phyloP scores from a whole-genome alignment of 2,329 filamentous ascomycete species.

The Colletotrichum somersetense region DNA sequence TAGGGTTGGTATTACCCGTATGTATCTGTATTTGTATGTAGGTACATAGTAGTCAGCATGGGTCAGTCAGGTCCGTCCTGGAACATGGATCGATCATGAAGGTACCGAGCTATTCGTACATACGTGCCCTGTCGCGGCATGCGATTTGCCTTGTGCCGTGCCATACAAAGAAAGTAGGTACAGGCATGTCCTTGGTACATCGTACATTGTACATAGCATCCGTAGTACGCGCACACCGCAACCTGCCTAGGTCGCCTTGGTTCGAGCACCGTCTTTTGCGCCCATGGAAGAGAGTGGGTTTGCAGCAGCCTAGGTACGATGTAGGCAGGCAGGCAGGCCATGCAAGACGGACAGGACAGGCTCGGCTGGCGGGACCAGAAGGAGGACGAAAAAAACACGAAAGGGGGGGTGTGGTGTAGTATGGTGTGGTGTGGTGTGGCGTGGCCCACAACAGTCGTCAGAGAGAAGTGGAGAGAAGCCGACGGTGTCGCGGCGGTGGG shows the following conservation, averaged over 20 bases:
- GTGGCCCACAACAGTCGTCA: slow-evolving; percentile 32
- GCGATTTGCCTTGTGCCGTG: neutral
- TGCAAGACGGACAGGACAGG: slow-evolving; percentile 14
- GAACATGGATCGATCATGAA: slow-evolving; percentile 9
- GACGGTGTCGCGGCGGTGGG: slow-evolving; percentile 12
- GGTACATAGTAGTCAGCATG: no score
- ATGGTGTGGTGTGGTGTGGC: no score
- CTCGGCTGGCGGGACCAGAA: slow-evolving; percentile 21
- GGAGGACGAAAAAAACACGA: slow-evolving; percentile 31
- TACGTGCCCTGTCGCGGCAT: slow-evolving; percentile 1
- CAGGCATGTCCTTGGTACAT: no score
- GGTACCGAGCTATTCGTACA: neutral
- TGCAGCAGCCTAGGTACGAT: neutral
- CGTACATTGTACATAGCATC: no score
- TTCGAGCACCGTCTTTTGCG: neutral
- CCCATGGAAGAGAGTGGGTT: neutral
- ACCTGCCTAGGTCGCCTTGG: no score
- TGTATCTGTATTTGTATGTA: no score
- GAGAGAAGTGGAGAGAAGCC: slow-evolving; percentile 38
- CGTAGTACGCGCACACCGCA: no score
- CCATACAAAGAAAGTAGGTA: neutral
- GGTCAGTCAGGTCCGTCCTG: neutral
- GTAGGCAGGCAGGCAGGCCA: neutral
- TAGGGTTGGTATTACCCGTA: no score
- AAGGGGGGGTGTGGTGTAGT: slow-evolving; percentile 5